These are phyloP conservation scores for Imleria badia DNA, from an alignment of 768 basidiomycete genomes.

Conservation along the genomic window DNA sequence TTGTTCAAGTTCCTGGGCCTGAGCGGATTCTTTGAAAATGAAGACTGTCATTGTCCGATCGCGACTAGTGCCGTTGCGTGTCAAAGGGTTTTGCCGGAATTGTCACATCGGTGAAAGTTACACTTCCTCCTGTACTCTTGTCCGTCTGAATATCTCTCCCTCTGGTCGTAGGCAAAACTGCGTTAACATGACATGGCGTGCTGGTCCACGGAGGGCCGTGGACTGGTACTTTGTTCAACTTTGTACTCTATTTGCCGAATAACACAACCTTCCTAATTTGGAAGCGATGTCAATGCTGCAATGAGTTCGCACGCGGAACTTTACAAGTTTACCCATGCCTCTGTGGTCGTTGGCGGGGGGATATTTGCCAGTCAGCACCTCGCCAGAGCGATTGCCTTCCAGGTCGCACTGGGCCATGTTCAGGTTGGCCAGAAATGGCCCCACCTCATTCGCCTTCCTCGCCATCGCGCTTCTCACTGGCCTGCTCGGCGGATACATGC, in stretches of 20 bases:
- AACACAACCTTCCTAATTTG: neutral
- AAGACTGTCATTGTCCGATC: no score
- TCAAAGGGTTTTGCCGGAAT: no score
- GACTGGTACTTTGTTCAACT: no score
- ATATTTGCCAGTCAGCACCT: slow-evolving; percentile 23
- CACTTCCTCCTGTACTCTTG: no score
- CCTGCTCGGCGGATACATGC: slow-evolving; percentile 26
- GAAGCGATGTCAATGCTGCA: neutral
- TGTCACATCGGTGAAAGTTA: no score
- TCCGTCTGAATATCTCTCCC: no score
- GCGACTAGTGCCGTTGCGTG: no score
- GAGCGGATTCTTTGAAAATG: no score
- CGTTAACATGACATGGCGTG: no score
- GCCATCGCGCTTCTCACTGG: slow-evolving; percentile 24
- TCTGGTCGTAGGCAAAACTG: no score
- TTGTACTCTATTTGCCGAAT: neutral
- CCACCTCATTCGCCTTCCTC: slow-evolving; percentile 13
- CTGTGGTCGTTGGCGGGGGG: slow-evolving; percentile 8
- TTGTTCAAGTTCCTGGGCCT: no score
- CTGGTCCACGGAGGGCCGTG: no score
- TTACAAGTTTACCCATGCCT: neutral
- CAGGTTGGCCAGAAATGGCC: slow-evolving; percentile 17
- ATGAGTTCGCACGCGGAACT: neutral
- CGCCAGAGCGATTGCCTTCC: slow-evolving; percentile 1
- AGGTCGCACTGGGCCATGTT: slow-evolving; percentile 11